Evolutionary conservation across 257 asterid genomes (phyloP).

Genomic region (Solanum acaule): DNA sequence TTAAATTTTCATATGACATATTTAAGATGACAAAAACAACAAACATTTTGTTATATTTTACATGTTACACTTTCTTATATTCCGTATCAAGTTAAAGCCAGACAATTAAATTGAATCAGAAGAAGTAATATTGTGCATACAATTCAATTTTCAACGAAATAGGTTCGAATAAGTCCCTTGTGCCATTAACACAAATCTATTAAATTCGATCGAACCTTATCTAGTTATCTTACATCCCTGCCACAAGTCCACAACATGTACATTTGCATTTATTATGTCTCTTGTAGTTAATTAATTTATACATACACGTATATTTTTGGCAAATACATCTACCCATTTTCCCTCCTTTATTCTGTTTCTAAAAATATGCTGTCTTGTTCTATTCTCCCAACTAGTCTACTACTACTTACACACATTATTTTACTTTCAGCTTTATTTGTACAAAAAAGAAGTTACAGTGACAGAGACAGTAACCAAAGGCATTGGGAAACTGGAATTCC

Average conservation of each 20-base stretch:
- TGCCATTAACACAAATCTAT: neutral
- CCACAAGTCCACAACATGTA: neutral
- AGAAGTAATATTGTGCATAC: neutral
- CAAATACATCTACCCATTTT: neutral
- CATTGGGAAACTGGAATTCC: neutral
- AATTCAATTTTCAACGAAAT: neutral
- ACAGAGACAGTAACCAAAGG: neutral
- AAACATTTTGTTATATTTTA: neutral
- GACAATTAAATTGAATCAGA: neutral
- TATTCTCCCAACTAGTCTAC: neutral
- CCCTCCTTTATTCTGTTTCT: neutral
- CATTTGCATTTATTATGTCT: constrained; percentile 6
- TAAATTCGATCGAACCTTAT: neutral
- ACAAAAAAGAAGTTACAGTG: neutral
- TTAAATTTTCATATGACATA: neutral
- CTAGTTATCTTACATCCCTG: neutral
- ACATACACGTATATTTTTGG: constrained; percentile 4
- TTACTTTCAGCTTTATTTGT: neutral
- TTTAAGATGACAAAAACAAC: neutral
- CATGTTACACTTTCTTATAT: neutral
- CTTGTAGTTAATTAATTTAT: neutral
- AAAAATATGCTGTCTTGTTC: neutral
- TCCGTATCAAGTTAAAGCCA: rapidly evolving
- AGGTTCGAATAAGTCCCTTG: neutral
- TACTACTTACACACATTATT: neutral